These are phyloP conservation scores for Pythium coloratum DNA, from an alignment of 352 stramenopile genomes.

Conservation along the genomic window DNA sequence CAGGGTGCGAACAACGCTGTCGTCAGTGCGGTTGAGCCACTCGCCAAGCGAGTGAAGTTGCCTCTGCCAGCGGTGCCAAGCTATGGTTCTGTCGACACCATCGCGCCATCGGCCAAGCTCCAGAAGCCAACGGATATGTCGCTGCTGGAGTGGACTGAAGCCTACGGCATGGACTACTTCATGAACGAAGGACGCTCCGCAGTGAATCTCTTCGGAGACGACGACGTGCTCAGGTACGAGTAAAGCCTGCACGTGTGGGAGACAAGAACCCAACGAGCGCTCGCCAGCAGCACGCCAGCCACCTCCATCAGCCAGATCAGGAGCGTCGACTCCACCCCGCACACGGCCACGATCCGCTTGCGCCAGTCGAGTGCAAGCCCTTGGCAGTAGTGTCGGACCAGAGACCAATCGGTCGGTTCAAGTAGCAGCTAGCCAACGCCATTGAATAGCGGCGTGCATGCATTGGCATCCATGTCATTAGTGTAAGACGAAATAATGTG, in stretches of 20 bases:
- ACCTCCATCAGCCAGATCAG: background rate
- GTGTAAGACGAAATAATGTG: slow-evolving; percentile 17
- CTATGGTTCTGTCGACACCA: slow-evolving; percentile 33
- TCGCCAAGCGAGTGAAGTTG: slow-evolving; percentile 50
- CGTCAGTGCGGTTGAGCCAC: slow-evolving; percentile 17
- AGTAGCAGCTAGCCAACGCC: background rate
- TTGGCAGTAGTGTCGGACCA: background rate
- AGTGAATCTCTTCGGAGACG: slow-evolving; percentile 63
- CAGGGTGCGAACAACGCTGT: slow-evolving; percentile 5
- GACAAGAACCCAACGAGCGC: background rate
- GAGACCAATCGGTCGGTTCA: background rate
- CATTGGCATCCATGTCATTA: background rate
- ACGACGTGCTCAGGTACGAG: slow-evolving; percentile 45
- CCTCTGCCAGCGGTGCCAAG: slow-evolving; percentile 12
- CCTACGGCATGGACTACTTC: slow-evolving; percentile 80
- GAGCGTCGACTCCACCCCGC: background rate
- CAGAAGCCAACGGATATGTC: slow-evolving; percentile 64
- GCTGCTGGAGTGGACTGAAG: slow-evolving; percentile 78
- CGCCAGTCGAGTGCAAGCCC: background rate
- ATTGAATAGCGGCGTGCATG: background rate
- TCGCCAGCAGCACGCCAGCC: background rate
- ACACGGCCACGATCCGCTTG: background rate
- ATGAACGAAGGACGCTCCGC: slow-evolving; percentile 52
- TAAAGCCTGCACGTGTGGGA: slow-evolving; percentile 13
- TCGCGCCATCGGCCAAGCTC: slow-evolving; percentile 34